These are phyloP conservation scores for Myriosclerotinia duriaeana DNA, from an alignment of 2,329 filamentous ascomycete species.

Conservation along the genomic window DNA sequence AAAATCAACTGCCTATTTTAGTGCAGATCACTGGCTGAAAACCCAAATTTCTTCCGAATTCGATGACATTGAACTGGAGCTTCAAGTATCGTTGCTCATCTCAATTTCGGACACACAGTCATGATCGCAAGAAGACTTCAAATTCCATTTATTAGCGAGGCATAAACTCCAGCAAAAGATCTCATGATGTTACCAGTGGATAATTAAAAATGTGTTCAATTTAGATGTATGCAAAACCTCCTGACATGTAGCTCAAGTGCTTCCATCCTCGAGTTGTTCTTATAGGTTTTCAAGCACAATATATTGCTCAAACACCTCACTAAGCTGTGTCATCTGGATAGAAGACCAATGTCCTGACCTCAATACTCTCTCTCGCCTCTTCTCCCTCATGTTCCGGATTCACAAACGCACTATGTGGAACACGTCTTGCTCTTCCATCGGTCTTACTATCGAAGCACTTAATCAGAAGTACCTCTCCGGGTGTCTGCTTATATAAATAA, in stretches of 20 bases:
- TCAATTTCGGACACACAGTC: too few species aligned
- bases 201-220: neutral
- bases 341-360: constrained; percentile 56
- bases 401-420: constrained; percentile 57
- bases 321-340: constrained; percentile 29
- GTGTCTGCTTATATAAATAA: constrained; percentile 52
- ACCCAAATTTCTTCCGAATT: too few species aligned
- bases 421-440: constrained; percentile 52
- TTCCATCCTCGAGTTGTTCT: neutral
- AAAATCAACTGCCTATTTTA: too few species aligned
- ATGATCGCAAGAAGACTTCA: too few species aligned
- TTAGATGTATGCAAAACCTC: too few species aligned
- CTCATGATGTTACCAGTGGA: neutral
- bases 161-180: neutral
- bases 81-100: too few species aligned
- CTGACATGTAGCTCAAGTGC: too few species aligned
- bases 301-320: neutral
- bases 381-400: constrained; percentile 48
- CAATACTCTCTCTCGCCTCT: constrained; percentile 54
- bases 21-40: too few species aligned
- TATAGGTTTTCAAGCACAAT: neutral
- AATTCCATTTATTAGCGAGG: too few species aligned
- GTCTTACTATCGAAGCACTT: constrained; percentile 62
- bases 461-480: constrained; percentile 56
- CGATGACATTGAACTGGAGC: too few species aligned